Evolutionary conservation across 2,329 filamentous ascomycete genomes (phyloP).

Genomic region (Tolypocladium pustulatum): DNA sequence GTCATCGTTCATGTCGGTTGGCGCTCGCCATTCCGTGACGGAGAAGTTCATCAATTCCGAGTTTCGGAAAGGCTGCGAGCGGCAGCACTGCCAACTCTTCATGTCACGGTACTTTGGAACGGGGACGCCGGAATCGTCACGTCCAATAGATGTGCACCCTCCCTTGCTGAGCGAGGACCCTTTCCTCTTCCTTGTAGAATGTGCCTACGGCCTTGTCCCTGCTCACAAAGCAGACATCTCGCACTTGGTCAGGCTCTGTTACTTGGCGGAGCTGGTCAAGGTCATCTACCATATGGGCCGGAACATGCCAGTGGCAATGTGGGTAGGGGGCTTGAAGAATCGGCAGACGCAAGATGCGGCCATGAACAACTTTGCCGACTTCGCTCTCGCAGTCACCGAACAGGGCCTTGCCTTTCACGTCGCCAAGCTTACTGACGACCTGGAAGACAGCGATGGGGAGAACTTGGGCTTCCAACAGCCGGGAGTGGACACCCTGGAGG

Average conservation of each 20-base stretch:
- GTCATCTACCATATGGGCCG: slow-evolving; percentile 52
- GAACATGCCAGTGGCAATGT: slow-evolving; percentile 40
- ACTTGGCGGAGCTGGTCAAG: slow-evolving; percentile 83
- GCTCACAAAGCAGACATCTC: slow-evolving; percentile 63
- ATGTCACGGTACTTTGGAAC: slow-evolving; percentile 42
- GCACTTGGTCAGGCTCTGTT: slow-evolving; percentile 76
- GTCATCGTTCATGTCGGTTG: slow-evolving; percentile 71
- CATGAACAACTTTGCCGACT: slow-evolving; percentile 44
- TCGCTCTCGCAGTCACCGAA: slow-evolving; percentile 38
- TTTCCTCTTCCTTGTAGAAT: slow-evolving; percentile 75
- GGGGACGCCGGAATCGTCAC: slow-evolving; percentile 26
- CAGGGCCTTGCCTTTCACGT: slow-evolving; percentile 30
- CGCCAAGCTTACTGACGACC: slow-evolving; percentile 14
- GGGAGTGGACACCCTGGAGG: slow-evolving; percentile 40
- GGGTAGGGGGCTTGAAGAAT: slow-evolving; percentile 34
- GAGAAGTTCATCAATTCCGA: slow-evolving; percentile 55
- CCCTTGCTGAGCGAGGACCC: slow-evolving; percentile 59
- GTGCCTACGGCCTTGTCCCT: slow-evolving; percentile 58
- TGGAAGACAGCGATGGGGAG: slow-evolving; percentile 17
- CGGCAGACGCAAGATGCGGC: slow-evolving; percentile 32
- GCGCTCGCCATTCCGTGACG: slow-evolving; percentile 51
- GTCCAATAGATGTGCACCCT: slow-evolving; percentile 34
- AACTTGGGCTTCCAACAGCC: slow-evolving; percentile 45
- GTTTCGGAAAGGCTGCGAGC: slow-evolving; percentile 55
- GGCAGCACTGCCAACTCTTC: slow-evolving; percentile 70